Conservation (phyloP, 306 rosid genomes). For the Macrotyloma uniflorum region DNA sequence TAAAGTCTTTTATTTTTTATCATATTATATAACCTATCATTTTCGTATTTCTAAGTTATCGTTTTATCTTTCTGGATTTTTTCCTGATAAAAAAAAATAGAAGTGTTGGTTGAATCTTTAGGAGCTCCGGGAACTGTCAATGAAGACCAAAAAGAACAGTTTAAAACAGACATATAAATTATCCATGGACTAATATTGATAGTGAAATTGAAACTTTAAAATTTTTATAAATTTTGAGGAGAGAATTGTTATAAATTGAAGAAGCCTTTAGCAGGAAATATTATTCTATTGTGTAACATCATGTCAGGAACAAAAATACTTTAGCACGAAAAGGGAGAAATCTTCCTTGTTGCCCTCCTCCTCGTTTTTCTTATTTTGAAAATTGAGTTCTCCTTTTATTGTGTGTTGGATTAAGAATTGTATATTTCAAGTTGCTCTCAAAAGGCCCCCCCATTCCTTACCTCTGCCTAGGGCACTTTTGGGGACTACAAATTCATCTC, state of each 20-base stretch:
- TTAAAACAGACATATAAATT: too few relatives aligned
- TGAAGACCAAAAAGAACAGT: too few relatives aligned
- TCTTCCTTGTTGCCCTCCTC: not conserved
- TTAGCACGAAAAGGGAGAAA: not conserved
- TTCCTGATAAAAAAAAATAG: too few relatives aligned
- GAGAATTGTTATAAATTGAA: too few relatives aligned
- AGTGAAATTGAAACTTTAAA: not conserved
- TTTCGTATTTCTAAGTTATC: too few relatives aligned
- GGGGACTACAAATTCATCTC: slow-evolving; percentile 78
- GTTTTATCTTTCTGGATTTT: too few relatives aligned
- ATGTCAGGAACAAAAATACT: not conserved
- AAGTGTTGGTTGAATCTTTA: too few relatives aligned
- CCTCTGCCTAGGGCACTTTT: slow-evolving; percentile 51
- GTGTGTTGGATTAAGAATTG: slow-evolving; percentile 46
- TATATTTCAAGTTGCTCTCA: slow-evolving; percentile 60
- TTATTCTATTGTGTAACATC: slow-evolving; percentile 15
- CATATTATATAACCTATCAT: too few relatives aligned
- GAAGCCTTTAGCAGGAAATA: not conserved
- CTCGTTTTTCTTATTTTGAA: slow-evolving; percentile 20
- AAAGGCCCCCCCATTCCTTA: slow-evolving; percentile 32
- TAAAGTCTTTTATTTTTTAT: too few relatives aligned
- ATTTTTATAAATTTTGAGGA: not conserved
- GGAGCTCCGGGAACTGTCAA: too few relatives aligned
- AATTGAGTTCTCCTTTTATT: not conserved
- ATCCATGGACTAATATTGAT: too few relatives aligned